Conservation (phyloP, 164 flowering plant species). For the Echeveria elegans region DNA sequence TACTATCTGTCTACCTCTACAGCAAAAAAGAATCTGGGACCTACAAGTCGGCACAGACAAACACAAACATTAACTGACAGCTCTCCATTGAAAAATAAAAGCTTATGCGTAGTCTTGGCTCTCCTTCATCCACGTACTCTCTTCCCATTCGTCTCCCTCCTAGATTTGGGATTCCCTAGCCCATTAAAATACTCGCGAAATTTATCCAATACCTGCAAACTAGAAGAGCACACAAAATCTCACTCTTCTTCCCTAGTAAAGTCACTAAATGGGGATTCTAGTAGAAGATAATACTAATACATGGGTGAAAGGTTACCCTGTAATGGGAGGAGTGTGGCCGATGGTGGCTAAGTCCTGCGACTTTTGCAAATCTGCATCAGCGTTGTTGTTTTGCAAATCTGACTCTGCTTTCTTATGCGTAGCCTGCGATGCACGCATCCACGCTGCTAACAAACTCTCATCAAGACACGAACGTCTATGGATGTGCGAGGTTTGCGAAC, state of each 20-base stretch:
- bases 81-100: background rate
- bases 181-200: background rate
- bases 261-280: slow-evolving; percentile 16
- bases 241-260: background rate
- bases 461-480: slow-evolving; percentile 43
- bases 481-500: slow-evolving; percentile 61
- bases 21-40: background rate
- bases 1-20: no score
- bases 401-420: slow-evolving; percentile 43
- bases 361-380: slow-evolving; percentile 33
- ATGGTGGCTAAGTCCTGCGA: slow-evolving; percentile 38
- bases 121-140: slow-evolving; percentile 1
- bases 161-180: background rate
- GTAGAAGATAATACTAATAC: slow-evolving; percentile 7
- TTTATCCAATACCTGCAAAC: background rate
- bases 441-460: slow-evolving; percentile 31
- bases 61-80: background rate
- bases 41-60: slow-evolving; percentile 6
- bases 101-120: background rate
- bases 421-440: slow-evolving; percentile 35
- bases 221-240: background rate
- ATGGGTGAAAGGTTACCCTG: slow-evolving; percentile 10
- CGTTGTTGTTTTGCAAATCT: slow-evolving; percentile 30
- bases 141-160: background rate
- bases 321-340: slow-evolving; percentile 17